Conservation (phyloP, 1,284 basidiomycete genomes). For the Wallemia mellicola region DNA sequence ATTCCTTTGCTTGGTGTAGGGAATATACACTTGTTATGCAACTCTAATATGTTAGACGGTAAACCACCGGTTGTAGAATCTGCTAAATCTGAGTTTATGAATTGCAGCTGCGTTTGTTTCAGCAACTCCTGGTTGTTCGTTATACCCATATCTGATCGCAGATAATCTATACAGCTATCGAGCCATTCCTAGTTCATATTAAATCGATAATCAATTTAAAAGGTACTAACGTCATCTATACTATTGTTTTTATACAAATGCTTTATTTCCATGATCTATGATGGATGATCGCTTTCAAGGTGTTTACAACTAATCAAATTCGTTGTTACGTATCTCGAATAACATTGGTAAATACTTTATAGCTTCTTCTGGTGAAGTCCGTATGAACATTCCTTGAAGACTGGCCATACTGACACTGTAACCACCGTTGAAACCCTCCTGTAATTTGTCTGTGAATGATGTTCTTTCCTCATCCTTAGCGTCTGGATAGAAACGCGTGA, state of each 20-base stretch:
- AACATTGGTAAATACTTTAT: neutral
- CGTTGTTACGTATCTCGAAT: neutral
- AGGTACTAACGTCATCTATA: neutral
- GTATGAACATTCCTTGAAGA: conserved; percentile 72
- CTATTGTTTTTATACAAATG: neutral
- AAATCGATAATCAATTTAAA: neutral
- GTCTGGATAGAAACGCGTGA: conserved; percentile 45
- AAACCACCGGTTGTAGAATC: neutral
- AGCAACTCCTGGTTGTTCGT: neutral
- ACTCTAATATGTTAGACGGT: neutral
- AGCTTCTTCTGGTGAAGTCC: conserved; percentile 9
- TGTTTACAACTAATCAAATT: neutral
- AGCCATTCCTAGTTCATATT: neutral
- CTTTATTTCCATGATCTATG: neutral
- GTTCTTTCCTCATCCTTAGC: neutral
- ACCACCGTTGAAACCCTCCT: conserved; percentile 22
- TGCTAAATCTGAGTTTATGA: neutral
- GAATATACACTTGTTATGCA: neutral
- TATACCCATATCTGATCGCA: neutral
- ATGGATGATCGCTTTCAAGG: neutral
- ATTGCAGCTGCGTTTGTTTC: neutral
- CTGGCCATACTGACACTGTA: conserved; percentile 64
- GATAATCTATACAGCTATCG: neutral
- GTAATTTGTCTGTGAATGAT: conserved; percentile 7
- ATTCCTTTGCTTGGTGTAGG: neutral